phyloP scores from a whole-genome alignment of 371 early-diverging fungal species.

The Syncephalastrum monosporum region DNA sequence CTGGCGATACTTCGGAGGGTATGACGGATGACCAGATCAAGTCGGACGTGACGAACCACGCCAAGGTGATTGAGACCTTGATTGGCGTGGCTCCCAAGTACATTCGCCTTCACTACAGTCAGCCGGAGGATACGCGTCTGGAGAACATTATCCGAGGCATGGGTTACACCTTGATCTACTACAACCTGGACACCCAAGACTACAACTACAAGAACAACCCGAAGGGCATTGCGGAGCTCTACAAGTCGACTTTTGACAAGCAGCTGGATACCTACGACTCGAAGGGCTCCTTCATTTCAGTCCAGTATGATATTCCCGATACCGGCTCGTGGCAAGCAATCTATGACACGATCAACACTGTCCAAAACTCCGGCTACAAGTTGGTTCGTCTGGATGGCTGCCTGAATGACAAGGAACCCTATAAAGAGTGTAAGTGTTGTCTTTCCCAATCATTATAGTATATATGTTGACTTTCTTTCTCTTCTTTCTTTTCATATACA shows the following conservation, averaged over 20 bases:
- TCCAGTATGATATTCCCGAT: constrained; percentile 58
- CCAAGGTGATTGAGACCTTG: constrained; percentile 43
- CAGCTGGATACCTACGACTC: constrained; percentile 56
- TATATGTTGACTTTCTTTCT: neutral
- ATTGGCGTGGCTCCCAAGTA: constrained; percentile 56
- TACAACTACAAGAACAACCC: constrained; percentile 48
- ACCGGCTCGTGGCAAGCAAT: constrained; percentile 50
- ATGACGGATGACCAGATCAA: constrained; percentile 47
- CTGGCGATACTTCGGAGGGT: constrained; percentile 42
- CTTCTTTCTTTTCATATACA: constrained; percentile 8
- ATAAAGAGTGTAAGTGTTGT: constrained; percentile 38
- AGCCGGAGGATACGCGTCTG: constrained; percentile 38
- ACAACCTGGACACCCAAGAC: constrained; percentile 56
- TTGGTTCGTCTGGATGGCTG: constrained; percentile 64
- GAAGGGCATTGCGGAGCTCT: constrained; percentile 40
- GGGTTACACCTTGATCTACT: constrained; percentile 52
- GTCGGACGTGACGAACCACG: constrained; percentile 47
- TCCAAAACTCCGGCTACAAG: constrained; percentile 50
- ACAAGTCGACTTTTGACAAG: constrained; percentile 40
- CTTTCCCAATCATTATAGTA: too few relatives aligned
- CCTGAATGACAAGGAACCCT: constrained; percentile 51
- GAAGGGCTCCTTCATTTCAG: constrained; percentile 52
- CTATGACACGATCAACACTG: constrained; percentile 45
- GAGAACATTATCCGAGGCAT: constrained; percentile 43
- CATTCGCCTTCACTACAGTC: constrained; percentile 52